Evolutionary conservation across 108 stramenopile species (phyloP).

Genomic region (Pseudonitzschia pungens): DNA sequence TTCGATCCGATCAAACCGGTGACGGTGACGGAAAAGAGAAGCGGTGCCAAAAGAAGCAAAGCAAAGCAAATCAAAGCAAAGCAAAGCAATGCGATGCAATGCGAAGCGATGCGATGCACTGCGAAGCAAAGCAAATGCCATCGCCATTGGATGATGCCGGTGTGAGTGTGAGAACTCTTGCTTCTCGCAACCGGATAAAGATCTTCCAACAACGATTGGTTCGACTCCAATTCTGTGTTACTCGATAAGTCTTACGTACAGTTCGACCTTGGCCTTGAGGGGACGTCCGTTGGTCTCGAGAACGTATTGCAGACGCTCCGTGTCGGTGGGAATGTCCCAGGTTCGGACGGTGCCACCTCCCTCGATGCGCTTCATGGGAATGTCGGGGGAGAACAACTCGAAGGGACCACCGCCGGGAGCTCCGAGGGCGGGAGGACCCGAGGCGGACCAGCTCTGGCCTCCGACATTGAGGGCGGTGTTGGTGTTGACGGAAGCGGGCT

Average conservation of each 20-base stretch:
- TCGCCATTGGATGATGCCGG: too few species aligned
- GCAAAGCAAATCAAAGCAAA: too few species aligned
- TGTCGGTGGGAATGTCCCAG: constrained; percentile 61
- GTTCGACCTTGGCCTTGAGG: constrained; percentile 58
- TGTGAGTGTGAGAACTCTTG: too few species aligned
- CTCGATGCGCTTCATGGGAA: constrained; percentile 58
- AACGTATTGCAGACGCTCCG: constrained; percentile 55
- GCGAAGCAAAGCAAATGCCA: too few species aligned
- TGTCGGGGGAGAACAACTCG: constrained; percentile 47
- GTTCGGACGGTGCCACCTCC: constrained; percentile 69
- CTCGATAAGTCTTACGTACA: constrained; percentile 15
- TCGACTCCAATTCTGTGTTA: too few species aligned
- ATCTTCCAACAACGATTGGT: too few species aligned
- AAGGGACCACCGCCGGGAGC: neutral
- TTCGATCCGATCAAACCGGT: too few species aligned
- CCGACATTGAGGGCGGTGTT: neutral
- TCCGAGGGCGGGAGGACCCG: neutral
- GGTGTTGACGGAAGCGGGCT: neutral
- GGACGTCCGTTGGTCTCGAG: constrained; percentile 68
- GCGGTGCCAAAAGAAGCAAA: too few species aligned
- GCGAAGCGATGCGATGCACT: too few species aligned
- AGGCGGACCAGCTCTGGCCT: neutral
- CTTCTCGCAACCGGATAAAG: too few species aligned
- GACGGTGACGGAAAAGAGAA: too few species aligned
- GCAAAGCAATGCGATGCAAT: neutral